Base-by-base conservation (phyloP, 2,329 filamentous ascomycete species). In the Hypoxylon sp. region DNA sequence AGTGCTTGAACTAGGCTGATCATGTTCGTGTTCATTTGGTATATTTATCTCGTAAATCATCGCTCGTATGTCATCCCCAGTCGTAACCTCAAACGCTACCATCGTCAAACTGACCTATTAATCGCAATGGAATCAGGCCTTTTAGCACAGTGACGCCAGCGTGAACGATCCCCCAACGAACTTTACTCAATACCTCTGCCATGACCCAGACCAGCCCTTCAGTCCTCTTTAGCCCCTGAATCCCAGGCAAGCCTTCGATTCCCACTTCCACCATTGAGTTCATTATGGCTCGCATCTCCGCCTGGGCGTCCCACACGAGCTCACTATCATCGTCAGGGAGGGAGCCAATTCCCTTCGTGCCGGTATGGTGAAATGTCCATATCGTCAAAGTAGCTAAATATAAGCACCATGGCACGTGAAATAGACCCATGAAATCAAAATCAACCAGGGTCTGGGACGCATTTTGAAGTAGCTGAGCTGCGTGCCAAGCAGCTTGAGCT, bases 371-470 rank as follows among this genome's bases (percentile, higher is more conserved):
- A 56, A 86, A 87, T 0, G 83, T 82, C 87, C 87, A 90, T 30
- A 84, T 82, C 0, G 85, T 84, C 41, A 89, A 70, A 0, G 87
- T 87, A 0, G 85, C 85, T 0, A 90, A 77, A 69, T 89, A 89
- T 11, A 89, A 72, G 65, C 85, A 87, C 88, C 87, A 90, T 0
- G 87, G 85, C 16, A 88, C 86, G 70, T 89, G 87, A 71, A 89
- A 89, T 0, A 85, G 76, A 45, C 85, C 83, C 43, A 82, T 82
- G 1, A 83, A 80, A 19, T 86, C 84, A 61, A 82, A 83, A 34
- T 85, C 81, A 11, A 84, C 79, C 1, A 88, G 75, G 25, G 81
- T 80, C 32, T 80, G 76, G 7, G 84, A 79, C 0, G 84, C 83
- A 25, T 85, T 83, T 11, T 81, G 79, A 0, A 89, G 74, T 11